Evolutionary conservation across 1,139 yeast genomes (phyloP), one percentile per base, ranked within the genome.

Genomic region (Hansenula anomala): DNA sequence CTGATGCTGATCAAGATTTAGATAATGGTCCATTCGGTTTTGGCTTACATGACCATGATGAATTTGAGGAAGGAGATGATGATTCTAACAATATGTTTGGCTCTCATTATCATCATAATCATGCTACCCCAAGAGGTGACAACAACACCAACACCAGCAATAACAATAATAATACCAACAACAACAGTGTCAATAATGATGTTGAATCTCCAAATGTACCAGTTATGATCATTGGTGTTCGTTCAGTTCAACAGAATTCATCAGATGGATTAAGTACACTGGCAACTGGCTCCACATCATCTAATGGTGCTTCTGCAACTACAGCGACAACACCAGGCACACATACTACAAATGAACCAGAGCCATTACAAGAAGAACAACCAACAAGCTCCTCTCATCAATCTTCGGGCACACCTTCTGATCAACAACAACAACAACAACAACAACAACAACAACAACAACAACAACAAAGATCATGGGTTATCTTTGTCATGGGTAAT

Each of bases 191-290:
- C 26, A 28, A 39, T 26, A 24, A 37, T 39, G 19, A 39, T 13
- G 52, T 45, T n/a, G 49, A 51, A 11, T 49, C 54, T 17, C 58
- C 59, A 18, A 54, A 64, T 42, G 66, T 76, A 2, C 83, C 83
- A 0, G 75, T 77, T 6, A 56, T 77, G 46, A 70, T 77, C 27
- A 71, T 77, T n/a, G 80, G 82, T 5, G 71, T 77, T n/a, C 57
- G 78, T 17, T 68, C 76, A 1, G 67, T 67, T 6, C 42, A 42
- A 26, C 51, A 44, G 16, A 12, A 13, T 13, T 4, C n/a, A 25
- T 3, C 45, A 45, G 11, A 14, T 45, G 43, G 18, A 44, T 14
- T 22, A 10, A 22, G 13, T 4, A n/a, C 19, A 12, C 13, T 19
- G 10, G 9, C 33, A n/a, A 10, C 22, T 11, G 10, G 30, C 6